These are phyloP conservation scores for Helianthus annuus DNA, from an alignment of 129 eudicot genomes.

Conservation along the genomic window DNA sequence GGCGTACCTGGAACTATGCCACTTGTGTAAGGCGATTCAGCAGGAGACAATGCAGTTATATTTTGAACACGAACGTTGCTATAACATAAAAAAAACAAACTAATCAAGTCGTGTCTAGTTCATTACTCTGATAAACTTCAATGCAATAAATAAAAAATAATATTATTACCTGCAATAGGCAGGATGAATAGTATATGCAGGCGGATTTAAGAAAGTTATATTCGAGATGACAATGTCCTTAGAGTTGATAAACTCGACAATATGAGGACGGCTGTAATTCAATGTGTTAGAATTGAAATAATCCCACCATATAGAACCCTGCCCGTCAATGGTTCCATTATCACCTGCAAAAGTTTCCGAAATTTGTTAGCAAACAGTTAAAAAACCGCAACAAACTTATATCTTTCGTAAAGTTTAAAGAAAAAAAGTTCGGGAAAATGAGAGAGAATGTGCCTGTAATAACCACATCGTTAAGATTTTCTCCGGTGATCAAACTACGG, in stretches of 20 bases:
- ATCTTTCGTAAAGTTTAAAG: not conserved
- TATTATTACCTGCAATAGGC: conserved; percentile 76
- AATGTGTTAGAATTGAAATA: conserved; percentile 52
- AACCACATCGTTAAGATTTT: conserved; percentile 71
- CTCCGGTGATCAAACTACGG: conserved; percentile 76
- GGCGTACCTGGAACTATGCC: conserved; percentile 70
- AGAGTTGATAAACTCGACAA: conserved; percentile 73
- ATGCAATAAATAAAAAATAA: not conserved
- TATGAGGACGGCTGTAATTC: conserved; percentile 79
- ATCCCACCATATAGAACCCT: conserved; percentile 95
- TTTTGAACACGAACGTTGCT: conserved; percentile 85
- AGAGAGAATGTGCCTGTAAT: conserved; percentile 56
- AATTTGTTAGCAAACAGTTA: not conserved
- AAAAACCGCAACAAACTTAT: not conserved
- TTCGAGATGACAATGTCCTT: conserved; percentile 70
- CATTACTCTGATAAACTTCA: not conserved
- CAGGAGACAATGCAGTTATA: conserved; percentile 59
- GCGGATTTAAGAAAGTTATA: conserved; percentile 81
- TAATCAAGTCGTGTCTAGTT: not conserved
- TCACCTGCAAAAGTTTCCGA: conserved; percentile 49
- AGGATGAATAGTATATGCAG: conserved; percentile 72
- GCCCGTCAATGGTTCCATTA: conserved; percentile 91
- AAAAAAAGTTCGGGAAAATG: not conserved
- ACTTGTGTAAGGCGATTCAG: conserved; percentile 72
- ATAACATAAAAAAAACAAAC: conserved; percentile 31